Evolutionary conservation across 2,329 filamentous ascomycete species (phyloP).

Genomic region (Ophiobolus disseminans): DNA sequence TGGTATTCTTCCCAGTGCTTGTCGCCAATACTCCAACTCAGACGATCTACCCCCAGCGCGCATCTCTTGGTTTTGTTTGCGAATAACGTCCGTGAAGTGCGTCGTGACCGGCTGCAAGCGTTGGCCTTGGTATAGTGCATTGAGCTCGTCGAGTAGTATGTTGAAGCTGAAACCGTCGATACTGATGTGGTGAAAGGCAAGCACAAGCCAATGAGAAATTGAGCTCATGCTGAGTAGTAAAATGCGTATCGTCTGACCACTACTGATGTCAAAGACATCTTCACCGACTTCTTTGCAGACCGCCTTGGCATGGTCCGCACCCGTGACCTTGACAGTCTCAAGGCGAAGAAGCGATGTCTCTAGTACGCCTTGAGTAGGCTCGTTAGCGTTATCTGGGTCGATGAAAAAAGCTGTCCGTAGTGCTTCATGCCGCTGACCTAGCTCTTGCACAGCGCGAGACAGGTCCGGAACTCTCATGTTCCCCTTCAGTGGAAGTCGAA

Average conservation of each 20-base stretch:
- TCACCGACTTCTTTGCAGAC: constrained; percentile 33
- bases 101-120: constrained; percentile 14
- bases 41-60: constrained; percentile 6
- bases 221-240: constrained; percentile 45
- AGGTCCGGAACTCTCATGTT: constrained; percentile 39
- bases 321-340: constrained; percentile 30
- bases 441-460: constrained; percentile 40
- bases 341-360: constrained; percentile 7
- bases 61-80: constrained; percentile 8
- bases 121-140: constrained; percentile 51
- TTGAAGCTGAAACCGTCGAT: constrained; percentile 58
- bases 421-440: constrained; percentile 20
- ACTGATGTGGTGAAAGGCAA: constrained; percentile 59
- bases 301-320: background rate
- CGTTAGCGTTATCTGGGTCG: constrained; percentile 17
- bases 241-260: constrained; percentile 45
- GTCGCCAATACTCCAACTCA: constrained; percentile 10
- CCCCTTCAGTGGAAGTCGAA: constrained; percentile 43
- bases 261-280: constrained; percentile 50
- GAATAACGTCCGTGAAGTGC: constrained; percentile 3
- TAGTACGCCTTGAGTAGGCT: constrained; percentile 24
- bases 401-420: constrained; percentile 44
- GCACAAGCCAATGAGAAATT: constrained; percentile 50
- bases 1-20: constrained; percentile 1
- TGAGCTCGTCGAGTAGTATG: constrained; percentile 54